Evolutionary conservation across 352 stramenopile species (phyloP), one percentile per base, ranked within the genome.

Genomic region (Globisporangium viniferum): DNA sequence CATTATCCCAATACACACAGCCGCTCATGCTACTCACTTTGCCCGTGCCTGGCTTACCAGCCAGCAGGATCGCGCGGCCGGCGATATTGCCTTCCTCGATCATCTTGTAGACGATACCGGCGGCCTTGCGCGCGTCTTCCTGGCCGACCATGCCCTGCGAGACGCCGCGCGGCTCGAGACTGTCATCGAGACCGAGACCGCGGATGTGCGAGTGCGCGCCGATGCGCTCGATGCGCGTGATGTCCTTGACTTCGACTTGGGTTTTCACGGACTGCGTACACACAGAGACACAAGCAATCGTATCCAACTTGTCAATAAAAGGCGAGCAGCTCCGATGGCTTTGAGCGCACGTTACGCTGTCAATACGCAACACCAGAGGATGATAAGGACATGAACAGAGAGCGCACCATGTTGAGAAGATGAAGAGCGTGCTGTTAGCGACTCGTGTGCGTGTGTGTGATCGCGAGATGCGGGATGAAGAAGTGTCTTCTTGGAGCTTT

Each of bases 161-260:
- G 1, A 97, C 87, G 35, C 87, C 81, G 8, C 97, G 83, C 7
- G 97, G 92, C 79, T 99, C 97, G 24, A 99, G 80, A 49, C 91
- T 86, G 76, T 99, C 98, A 67, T 99, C 97, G 5, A 99, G 82
- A 48, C 98, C 98, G 4, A 99, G 83, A 3, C 98, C 97, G 59
- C 97, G 92, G 80, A 99, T 99, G 76, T 99, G 98, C 64, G 93
- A 99, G 84, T 99, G 98, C 31, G 98, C 97, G 31, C 97, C 97
- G 69, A 99, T 99, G 67, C 98, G 96, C 90, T 99, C 96, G 62
- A 99, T 97, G 82, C 96, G 95, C 69, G 97, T 99, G 55, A 99
- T 93, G 79, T 99, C 97, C 70, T 98, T 97, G 66, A 99, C 84
- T 80, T 98, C 95, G 15, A 80, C 83, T 71, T 92, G 83, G 18